Evolutionary conservation across 805 yeast species (phyloP), one percentile per base, ranked within the genome.

Genomic region (Lachancea dasiensis): DNA sequence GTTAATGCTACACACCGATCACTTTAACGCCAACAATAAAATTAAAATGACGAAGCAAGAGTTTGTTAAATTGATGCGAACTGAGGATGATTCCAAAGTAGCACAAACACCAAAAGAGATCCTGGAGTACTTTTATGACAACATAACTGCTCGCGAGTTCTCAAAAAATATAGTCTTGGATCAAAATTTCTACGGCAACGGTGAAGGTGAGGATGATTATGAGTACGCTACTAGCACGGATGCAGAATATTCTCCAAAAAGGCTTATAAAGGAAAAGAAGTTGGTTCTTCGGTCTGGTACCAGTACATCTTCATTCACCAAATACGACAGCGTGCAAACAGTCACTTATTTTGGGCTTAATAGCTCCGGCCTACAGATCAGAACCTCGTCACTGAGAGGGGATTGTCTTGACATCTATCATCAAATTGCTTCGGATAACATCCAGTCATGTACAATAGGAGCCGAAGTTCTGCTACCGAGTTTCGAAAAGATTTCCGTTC

Each of bases 1-100:
- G 28, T 65, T 83, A 31, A 77, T 83, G 69, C 61, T 83, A 22
- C 90, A 83, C 52, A 83, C 92, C 0, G 92, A 82, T 52, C 71
- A 65, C 41, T 83, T 79, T 62, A 83, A 82, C 58, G 69, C 70
- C 14, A 77, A 72, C 53, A 81, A 81, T 58, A 77, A 73, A 49
- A 69, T 64, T 39, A 83, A 83, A 54, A 81, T 83, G 84, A 60
- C 77, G 7, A 77, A 72, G 49, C 56, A 64, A 3, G 87, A 81
- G 45, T 83, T 77, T 50, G 66, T 79, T 11, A 67, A 68, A 29
- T 74, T 73, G 33, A 57, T 69, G 3, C 57, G 60, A 27, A 55
- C 56, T 25, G 67, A 64, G 43, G 40, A 40, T 3, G 48, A 51
- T 14, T 53, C 61, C 1, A 36, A 45, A 41, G 51, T 62, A 25